A percentile compares a stretch with the other conserved stretches of the same genome.
These are phyloP conservation scores for Skeletonema tropicum DNA, from an alignment of 108 stramenopile species.

Conservation along the genomic window DNA sequence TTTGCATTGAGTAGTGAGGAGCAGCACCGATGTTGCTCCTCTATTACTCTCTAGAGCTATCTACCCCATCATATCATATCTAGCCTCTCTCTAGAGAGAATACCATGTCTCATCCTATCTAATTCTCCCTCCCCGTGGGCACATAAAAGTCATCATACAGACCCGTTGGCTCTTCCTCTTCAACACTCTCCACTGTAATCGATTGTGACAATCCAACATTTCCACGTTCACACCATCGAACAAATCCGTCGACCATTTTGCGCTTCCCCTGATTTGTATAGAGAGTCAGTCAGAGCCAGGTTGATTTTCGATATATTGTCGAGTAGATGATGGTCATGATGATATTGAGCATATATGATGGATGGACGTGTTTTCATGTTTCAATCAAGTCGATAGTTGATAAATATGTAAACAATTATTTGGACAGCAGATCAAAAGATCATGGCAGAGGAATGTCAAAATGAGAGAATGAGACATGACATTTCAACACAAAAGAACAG, in stretches of 20 bases:
- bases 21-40: no score
- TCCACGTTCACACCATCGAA: conserved; percentile 80
- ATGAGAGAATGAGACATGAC: neutral
- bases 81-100: no score
- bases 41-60: no score
- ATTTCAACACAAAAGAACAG: no score
- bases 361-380: neutral
- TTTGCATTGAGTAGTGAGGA: no score
- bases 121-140: conserved; percentile 43
- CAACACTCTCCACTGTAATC: conserved; percentile 58
- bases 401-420: no score
- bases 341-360: no score
- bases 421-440: neutral
- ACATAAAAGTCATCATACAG: conserved; percentile 85
- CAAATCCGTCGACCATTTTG: conserved; percentile 81
- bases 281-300: neutral
- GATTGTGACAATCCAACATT: conserved; percentile 76
- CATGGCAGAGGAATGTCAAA: conserved; percentile 4
- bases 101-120: no score
- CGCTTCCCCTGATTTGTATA: conserved; percentile 60
- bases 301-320: neutral
- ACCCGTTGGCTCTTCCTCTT: conserved; percentile 77
- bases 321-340: neutral
- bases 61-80: neutral
- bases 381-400: neutral